A percentile compares a stretch with the other conserved stretches of the same genome.
Evolutionary conservation across 1,284 basidiomycete species (phyloP).

Genomic region (Ganoderma sinense): DNA sequence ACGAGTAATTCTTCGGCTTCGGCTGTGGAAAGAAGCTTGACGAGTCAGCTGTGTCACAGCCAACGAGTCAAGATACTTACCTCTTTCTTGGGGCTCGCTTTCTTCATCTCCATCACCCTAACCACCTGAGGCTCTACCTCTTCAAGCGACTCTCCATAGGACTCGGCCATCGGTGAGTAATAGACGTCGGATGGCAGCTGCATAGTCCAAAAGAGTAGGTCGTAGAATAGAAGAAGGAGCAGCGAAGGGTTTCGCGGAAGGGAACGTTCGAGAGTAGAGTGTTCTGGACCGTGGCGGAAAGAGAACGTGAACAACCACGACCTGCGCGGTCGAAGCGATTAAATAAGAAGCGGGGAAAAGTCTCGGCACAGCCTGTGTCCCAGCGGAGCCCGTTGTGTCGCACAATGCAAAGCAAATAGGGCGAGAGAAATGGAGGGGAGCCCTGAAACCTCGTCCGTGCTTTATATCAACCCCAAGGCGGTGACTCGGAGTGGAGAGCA

Average conservation of each 20-base stretch:
- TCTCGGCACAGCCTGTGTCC: slow-evolving; percentile 23
- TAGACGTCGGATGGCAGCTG: slow-evolving; percentile 2
- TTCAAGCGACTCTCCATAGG: neutral
- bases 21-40: neutral
- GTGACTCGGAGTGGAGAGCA: neutral
- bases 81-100: neutral
- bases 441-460: neutral
- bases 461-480: slow-evolving; percentile 18
- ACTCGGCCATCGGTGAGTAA: neutral
- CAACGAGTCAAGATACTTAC: neutral
- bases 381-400: slow-evolving; percentile 19
- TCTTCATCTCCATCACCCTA: neutral
- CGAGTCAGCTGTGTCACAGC: neutral
- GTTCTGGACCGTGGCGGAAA: slow-evolving; percentile 5
- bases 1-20: slow-evolving; percentile 20
- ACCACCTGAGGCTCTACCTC: neutral
- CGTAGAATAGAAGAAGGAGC: neutral
- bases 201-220: neutral
- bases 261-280: neutral
- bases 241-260: neutral
- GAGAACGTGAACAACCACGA: slow-evolving; percentile 18
- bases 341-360: slow-evolving; percentile 23
- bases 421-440: slow-evolving; percentile 16
- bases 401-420: slow-evolving; percentile 5
- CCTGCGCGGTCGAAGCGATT: slow-evolving; percentile 26